Percentiles rank a stretch among this genome's conserved stretches.
These are phyloP conservation scores for Colletotrichum sp. DNA, from an alignment of 2,329 filamentous ascomycete species.

Conservation along the genomic window DNA sequence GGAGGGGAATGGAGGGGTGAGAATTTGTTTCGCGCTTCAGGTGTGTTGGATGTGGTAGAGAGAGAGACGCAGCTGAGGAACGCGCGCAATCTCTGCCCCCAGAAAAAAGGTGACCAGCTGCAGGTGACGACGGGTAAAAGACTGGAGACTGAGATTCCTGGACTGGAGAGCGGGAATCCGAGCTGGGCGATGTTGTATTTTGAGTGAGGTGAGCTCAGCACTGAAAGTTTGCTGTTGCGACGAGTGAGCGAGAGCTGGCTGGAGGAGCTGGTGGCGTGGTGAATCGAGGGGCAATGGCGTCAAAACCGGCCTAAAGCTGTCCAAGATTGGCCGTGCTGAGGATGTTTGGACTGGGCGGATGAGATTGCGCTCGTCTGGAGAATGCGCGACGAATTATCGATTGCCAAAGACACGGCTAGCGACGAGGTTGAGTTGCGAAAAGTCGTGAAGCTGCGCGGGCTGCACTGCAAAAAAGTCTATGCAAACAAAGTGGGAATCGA, in stretches of 20 bases:
- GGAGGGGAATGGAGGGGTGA: constrained; percentile 15
- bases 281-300: constrained; percentile 15
- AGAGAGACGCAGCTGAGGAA: constrained; percentile 7
- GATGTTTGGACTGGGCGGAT: neutral
- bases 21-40: constrained; percentile 20
- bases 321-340: neutral
- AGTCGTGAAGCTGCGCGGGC: neutral
- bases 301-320: neutral
- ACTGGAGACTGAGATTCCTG: neutral
- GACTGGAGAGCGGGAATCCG: neutral
- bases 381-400: neutral
- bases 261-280: constrained; percentile 3
- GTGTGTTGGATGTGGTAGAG: constrained; percentile 9
- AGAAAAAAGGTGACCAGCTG: neutral
- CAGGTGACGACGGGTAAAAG: neutral
- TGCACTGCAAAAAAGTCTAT: constrained; percentile 4
- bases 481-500: constrained; percentile 18
- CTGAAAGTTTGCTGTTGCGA: neutral
- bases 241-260: neutral
- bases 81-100: constrained; percentile 10
- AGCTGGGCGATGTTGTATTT: neutral
- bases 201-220: neutral
- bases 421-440: neutral
- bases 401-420: neutral
- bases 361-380: constrained; percentile 13